Evolutionary conservation across 192 early-diverging fungal genomes (phyloP), one percentile per base, ranked within the genome.

Genomic region (Phycomyces nitens): DNA sequence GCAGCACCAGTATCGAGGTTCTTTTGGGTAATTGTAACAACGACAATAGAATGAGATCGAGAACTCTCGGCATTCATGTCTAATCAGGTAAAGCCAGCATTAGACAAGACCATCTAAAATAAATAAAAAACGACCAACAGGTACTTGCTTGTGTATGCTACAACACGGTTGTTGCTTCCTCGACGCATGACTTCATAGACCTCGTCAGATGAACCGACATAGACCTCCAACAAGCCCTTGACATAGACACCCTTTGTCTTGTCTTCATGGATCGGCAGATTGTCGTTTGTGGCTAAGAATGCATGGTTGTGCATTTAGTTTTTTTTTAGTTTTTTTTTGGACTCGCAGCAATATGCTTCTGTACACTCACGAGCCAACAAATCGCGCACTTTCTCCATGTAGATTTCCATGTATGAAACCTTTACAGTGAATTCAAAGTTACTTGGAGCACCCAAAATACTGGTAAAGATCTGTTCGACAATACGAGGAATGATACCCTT

Each of bases 21-120:
- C 82, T 97, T 97, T 80, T 96, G 92, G 23, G 84, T 90, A 62
- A 99, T 89, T n/a, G 93, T 93, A 41, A 98, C 82, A 26, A 97
- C 88, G 75, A 99, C 97, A 70, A 98, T 98, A 59, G 96, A 98
- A 83, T 99, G 98, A 67, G 86, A 89, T 43, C 98, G 90, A 38
- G 98, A 99, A 82, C 87, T 91, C 80, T 98, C 96, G 22, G 95
- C 95, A 74, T 99, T 99, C 98, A 99, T 98, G 70, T 96, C 88
- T 91, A 55, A 5, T 34, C 7, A 34, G 29, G 2, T 34, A n/a
- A n/a, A n/a, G n/a, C n/a, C n/a, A n/a, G n/a, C n/a, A n/a, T n/a
- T n/a, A n/a, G 29, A 34, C 29, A 43, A 38, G 24, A 62, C 21
- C 38, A 59, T 2, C 29, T 7, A 68, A 23, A 52, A 20, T 43